Conservation (phyloP, 352 stramenopile genomes). For the Phytopythium sindhum region DNA sequence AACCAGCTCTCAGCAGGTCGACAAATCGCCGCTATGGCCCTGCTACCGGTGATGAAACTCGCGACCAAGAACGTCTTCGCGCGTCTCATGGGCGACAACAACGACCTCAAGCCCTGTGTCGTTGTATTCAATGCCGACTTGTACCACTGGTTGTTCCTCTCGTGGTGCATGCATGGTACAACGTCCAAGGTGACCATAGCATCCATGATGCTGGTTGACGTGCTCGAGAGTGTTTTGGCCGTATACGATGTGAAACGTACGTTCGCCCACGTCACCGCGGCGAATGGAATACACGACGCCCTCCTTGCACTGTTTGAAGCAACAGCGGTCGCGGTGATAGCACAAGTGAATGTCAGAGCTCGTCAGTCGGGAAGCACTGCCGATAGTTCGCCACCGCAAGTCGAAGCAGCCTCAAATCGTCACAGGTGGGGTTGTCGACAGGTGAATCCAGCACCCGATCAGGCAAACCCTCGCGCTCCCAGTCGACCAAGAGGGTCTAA, state of each 20-base stretch:
- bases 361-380: too few relatives aligned
- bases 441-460: too few relatives aligned
- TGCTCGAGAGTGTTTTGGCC: conserved; percentile 13
- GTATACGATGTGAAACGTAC: conserved; percentile 6
- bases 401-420: too few relatives aligned
- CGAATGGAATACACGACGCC: background rate
- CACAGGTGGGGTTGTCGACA: too few relatives aligned
- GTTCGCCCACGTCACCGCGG: background rate
- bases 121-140: conserved; percentile 25
- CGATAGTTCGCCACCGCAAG: too few relatives aligned
- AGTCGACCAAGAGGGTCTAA: too few relatives aligned
- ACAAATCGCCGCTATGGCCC: conserved; percentile 12
- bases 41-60: conserved; percentile 21
- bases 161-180: conserved; percentile 18
- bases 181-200: conserved; percentile 12
- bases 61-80: conserved; percentile 21
- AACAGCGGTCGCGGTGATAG: too few relatives aligned
- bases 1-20: background rate
- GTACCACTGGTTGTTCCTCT: conserved; percentile 21
- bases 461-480: too few relatives aligned
- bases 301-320: background rate
- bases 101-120: conserved; percentile 17
- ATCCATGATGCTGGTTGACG: conserved; percentile 16
- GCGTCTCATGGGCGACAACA: conserved; percentile 9
- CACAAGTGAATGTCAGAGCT: too few relatives aligned